These are phyloP conservation scores for Hexamita inflata DNA, from an alignment of 208 protist genomes.

Conservation along the genomic window DNA sequence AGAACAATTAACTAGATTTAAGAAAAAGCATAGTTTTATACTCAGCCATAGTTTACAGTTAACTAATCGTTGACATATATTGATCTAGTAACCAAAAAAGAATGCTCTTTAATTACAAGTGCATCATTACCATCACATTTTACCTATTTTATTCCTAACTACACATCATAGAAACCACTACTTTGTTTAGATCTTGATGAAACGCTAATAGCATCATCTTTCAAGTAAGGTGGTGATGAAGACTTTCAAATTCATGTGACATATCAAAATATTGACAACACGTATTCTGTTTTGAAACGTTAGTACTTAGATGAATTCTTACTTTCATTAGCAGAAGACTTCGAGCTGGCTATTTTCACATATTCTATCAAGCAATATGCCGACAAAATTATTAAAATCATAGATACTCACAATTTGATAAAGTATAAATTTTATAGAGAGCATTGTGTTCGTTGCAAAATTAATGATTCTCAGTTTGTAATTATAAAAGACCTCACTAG, in stretches of 20 bases:
- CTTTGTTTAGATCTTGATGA: constrained; percentile 22
- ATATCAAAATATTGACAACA: too few species aligned
- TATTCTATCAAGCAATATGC: constrained; percentile 22
- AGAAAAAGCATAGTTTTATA: too few species aligned
- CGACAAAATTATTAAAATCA: constrained; percentile 14
- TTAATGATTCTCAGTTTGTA: background rate
- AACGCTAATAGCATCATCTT: background rate
- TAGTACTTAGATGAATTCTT: background rate
- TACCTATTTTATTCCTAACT: too few species aligned
- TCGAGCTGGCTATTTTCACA: constrained; percentile 14
- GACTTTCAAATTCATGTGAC: background rate
- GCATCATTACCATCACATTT: too few species aligned
- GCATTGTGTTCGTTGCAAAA: background rate
- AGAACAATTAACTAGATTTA: too few species aligned
- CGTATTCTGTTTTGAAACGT: background rate
- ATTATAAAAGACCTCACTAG: constrained; percentile 22
- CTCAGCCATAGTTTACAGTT: too few species aligned
- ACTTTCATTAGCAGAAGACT: background rate
- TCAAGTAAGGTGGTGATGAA: background rate
- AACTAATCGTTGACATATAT: too few species aligned
- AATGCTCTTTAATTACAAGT: too few species aligned
- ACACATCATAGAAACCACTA: background rate
- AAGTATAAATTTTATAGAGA: background rate
- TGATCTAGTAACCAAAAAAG: too few species aligned
- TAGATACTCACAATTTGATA: constrained; percentile 13